These are phyloP conservation scores for Fomitopsis serialis DNA, from an alignment of 768 basidiomycete species.

Conservation along the genomic window DNA sequence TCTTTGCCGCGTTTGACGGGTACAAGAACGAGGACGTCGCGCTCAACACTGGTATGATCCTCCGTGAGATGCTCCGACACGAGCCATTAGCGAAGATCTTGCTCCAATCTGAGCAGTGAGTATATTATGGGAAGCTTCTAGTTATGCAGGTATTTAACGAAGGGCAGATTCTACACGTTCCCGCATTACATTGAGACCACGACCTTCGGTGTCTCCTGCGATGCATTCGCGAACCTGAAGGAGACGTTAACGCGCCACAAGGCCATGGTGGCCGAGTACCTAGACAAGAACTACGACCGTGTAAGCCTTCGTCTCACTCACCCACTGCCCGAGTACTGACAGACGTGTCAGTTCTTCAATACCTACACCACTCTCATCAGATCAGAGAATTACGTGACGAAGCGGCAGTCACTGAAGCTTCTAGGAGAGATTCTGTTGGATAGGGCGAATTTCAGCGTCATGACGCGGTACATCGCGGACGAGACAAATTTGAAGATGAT, in stretches of 20 bases:
- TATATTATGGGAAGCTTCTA: conserved; percentile 8
- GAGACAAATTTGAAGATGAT: conserved; percentile 99
- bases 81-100: conserved; percentile 88
- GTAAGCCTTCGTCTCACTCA: conserved; percentile 37
- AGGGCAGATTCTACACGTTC: conserved; percentile 86
- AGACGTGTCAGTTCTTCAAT: conserved; percentile 73
- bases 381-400: conserved; percentile 98
- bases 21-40: conserved; percentile 96
- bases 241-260: conserved; percentile 97
- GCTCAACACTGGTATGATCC: conserved; percentile 95
- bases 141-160: not conserved
- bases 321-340: not conserved
- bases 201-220: conserved; percentile 96
- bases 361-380: conserved; percentile 91
- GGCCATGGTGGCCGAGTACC: conserved; percentile 94
- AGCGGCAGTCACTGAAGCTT: conserved; percentile 96
- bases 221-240: conserved; percentile 96
- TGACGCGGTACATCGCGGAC: conserved; percentile 95
- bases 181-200: conserved; percentile 96
- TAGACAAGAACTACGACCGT: conserved; percentile 95
- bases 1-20: conserved; percentile 83
- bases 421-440: conserved; percentile 97
- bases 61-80: conserved; percentile 94
- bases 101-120: conserved; percentile 91
- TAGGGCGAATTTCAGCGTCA: conserved; percentile 95